These are phyloP conservation scores for Tuber brumale DNA, from an alignment of 495 filamentous ascomycete species.

Conservation along the genomic window DNA sequence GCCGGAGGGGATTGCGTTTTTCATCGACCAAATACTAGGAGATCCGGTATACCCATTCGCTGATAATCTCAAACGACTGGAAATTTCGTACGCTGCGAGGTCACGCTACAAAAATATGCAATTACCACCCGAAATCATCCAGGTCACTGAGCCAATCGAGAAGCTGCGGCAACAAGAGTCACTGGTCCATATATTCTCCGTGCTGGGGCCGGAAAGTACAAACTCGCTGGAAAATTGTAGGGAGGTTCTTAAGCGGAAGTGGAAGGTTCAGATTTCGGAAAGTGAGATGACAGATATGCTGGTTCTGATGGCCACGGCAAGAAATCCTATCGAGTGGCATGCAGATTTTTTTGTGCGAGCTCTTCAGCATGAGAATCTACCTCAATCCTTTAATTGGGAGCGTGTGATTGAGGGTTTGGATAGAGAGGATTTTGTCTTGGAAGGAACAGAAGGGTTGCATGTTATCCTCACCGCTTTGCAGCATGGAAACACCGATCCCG, in stretches of 20 bases:
- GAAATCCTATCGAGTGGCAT: constrained; percentile 61
- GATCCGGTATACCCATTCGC: constrained; percentile 38
- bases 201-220: constrained; percentile 56
- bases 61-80: constrained; percentile 32
- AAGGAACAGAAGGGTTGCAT: constrained; percentile 67
- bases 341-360: constrained; percentile 66
- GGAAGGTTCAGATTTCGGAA: constrained; percentile 65
- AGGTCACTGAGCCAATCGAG: constrained; percentile 40
- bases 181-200: constrained; percentile 70
- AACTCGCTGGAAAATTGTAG: constrained; percentile 48
- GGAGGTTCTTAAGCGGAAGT: constrained; percentile 49
- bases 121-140: constrained; percentile 34
- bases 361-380: constrained; percentile 51
- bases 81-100: constrained; percentile 39
- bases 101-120: constrained; percentile 39
- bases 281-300: constrained; percentile 74
- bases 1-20: constrained; percentile 51
- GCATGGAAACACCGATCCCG: constrained; percentile 56
- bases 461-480: constrained; percentile 69
- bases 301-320: constrained; percentile 71
- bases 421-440: constrained; percentile 64
- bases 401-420: constrained; percentile 77
- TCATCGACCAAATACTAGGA: constrained; percentile 50
- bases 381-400: constrained; percentile 67
- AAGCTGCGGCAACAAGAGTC: constrained; percentile 41